Conservation (phyloP, 352 stramenopile genomes). For the Phytophthora syringae region DNA sequence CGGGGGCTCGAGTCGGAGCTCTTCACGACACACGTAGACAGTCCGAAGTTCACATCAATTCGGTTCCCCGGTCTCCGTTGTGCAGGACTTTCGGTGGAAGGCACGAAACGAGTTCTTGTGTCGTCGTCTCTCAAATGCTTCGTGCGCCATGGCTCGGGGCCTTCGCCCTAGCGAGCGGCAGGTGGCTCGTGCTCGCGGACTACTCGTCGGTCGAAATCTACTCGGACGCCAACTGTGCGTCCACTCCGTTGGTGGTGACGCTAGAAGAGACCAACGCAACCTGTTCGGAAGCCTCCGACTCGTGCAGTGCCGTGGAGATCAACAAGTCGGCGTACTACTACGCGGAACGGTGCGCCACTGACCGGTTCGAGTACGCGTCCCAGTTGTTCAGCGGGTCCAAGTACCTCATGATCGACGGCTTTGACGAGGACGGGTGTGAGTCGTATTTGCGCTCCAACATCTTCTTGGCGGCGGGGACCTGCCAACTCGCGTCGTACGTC, state of each 20-base stretch:
- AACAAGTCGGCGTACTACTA: conserved; percentile 49
- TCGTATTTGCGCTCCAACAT: conserved; percentile 38
- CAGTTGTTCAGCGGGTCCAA: conserved; percentile 41
- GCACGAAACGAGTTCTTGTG: conserved; percentile 17
- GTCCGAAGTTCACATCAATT: conserved; percentile 21
- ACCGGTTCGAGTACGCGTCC: conserved; percentile 41
- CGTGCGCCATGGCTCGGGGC: conserved; percentile 35
- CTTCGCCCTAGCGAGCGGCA: conserved; percentile 27
- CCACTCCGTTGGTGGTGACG: conserved; percentile 40
- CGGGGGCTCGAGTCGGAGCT: neutral
- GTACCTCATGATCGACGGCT: conserved; percentile 50
- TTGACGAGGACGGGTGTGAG: conserved; percentile 24
- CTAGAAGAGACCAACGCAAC: conserved; percentile 28
- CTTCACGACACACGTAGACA: conserved; percentile 29
- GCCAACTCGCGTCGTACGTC: conserved; percentile 44
- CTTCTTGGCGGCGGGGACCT: conserved; percentile 43
- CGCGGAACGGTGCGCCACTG: conserved; percentile 33
- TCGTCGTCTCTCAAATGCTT: conserved; percentile 24
- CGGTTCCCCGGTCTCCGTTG: conserved; percentile 23
- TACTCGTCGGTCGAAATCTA: conserved; percentile 44
- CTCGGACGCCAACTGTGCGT: conserved; percentile 43
- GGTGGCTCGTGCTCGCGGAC: conserved; percentile 21
- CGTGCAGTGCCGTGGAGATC: conserved; percentile 38
- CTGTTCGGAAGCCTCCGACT: conserved; percentile 18
- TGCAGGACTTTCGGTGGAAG: conserved; percentile 24